Evolutionary conservation across 345 rosid species (phyloP).

Genomic region (Aurinia saxatilis): DNA sequence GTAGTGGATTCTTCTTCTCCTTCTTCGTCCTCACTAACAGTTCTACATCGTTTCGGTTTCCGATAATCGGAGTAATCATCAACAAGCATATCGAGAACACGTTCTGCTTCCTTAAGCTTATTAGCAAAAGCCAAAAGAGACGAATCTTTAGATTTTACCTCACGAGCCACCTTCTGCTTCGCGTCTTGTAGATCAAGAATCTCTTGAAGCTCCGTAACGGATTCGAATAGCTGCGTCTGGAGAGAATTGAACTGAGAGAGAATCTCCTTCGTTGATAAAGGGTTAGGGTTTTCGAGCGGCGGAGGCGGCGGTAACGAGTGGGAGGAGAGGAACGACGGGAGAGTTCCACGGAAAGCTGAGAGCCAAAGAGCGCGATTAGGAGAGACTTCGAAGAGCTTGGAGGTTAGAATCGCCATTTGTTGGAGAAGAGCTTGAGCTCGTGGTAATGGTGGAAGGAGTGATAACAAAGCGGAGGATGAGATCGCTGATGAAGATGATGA

Average conservation of each 20-base stretch:
- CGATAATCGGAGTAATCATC: constrained; percentile 85
- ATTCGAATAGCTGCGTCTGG: constrained; percentile 86
- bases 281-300: constrained; percentile 46
- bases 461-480: constrained; percentile 59
- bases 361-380: constrained; percentile 73
- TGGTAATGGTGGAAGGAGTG: constrained; percentile 87
- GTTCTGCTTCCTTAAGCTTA: constrained; percentile 71
- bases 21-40: constrained; percentile 20
- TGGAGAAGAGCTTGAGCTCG: constrained; percentile 81
- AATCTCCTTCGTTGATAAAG: constrained; percentile 59
- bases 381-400: constrained; percentile 74
- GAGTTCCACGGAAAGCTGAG: constrained; percentile 67
- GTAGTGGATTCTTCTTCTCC: constrained; percentile 48
- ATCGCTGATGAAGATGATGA: constrained; percentile 27
- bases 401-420: constrained; percentile 64
- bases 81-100: constrained; percentile 71
- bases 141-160: constrained; percentile 50
- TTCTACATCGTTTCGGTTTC: constrained; percentile 48
- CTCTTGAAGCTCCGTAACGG: constrained; percentile 86
- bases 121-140: constrained; percentile 61
- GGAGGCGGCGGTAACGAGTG: constrained; percentile 43
- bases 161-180: constrained; percentile 53
- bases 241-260: constrained; percentile 57
- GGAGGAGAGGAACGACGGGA: constrained; percentile 66
- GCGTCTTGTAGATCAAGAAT: constrained; percentile 92